Evolutionary conservation across 208 protist species (phyloP), one percentile per base, ranked within the genome.

Genomic region (Trypanosoma caninum): DNA sequence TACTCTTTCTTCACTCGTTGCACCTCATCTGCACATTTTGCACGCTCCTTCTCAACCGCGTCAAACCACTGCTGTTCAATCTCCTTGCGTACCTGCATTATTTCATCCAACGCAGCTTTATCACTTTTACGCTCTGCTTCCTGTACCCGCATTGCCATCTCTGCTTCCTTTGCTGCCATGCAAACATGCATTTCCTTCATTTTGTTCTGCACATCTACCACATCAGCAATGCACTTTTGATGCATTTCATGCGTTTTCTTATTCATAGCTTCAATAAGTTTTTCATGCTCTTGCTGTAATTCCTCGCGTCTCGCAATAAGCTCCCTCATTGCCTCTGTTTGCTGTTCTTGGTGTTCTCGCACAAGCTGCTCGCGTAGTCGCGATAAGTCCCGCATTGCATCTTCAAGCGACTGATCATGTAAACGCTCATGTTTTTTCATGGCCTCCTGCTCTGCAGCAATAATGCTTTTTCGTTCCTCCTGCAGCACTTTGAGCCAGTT

Each of bases 311-410:
- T 35, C 6, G 50, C 34, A 1, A 83, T 37, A 41, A 78, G 72
- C 16, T 72, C 65, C 13, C 68, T 63, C 33, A 70, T 67, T 5
- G 71, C 51, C 22, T 72, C 47, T 18, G 69, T 65, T 60, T 88
- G 71, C 45, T 75, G 67, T 20, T 63, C 56, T 13, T 64, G 62
- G 37, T 78, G 68, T 20, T 80, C 69, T 2, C 44, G 58, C 18
- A 84, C 18, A n/a, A 87, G 69, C 20, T 61, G 41, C 51, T 73
- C 66, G 11, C 81, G 76, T 35, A 87, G 59, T 23, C 38, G 40
- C 16, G 74, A 75, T n/a, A 88, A 63, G 45, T 90, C 78, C 5
- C 53, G 54, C 74, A 90, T 79, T 13, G 79, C 83, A 2, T 68
- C 38, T 51, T 77, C 69, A 30, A 90, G 65, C 9, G 74, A 68